A percentile compares a stretch with the other conserved stretches of the same genome.
Conservation (phyloP, 2,329 filamentous ascomycete species). For the Sarocladiaceae sp. region DNA sequence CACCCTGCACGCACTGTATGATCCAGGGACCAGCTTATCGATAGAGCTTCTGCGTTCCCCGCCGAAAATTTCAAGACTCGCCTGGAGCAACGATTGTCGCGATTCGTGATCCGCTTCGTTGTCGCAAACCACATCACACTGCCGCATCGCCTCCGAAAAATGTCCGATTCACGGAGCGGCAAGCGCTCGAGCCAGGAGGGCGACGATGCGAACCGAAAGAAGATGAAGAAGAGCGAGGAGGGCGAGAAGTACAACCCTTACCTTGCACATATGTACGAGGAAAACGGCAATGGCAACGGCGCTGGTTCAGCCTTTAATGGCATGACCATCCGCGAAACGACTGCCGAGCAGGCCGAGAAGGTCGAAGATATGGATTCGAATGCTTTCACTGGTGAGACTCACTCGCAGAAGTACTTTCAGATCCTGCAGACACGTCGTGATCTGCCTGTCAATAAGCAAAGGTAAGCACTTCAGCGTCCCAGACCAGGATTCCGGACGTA, state of each 20-base stretch:
- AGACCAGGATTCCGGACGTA: too few relatives aligned
- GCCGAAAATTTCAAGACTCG: slow-evolving; percentile 22
- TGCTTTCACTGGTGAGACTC: slow-evolving; percentile 74
- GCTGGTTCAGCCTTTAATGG: slow-evolving; percentile 51
- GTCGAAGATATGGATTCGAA: slow-evolving; percentile 81
- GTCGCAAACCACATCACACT: slow-evolving; percentile 9
- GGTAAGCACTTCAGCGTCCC: slow-evolving; percentile 41
- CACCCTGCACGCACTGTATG: slow-evolving; percentile 14
- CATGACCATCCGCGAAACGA: slow-evolving; percentile 77
- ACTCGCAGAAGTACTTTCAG: slow-evolving; percentile 82
- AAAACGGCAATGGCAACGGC: slow-evolving; percentile 33
- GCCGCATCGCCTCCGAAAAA: slow-evolving; percentile 18
- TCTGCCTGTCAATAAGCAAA: slow-evolving; percentile 87
- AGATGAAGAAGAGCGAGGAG: slow-evolving; percentile 32
- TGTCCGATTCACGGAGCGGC: slow-evolving; percentile 34
- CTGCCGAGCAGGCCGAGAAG: slow-evolving; percentile 64
- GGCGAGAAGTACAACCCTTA: slow-evolving; percentile 68
- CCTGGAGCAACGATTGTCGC: neutral
- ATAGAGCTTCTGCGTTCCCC: slow-evolving; percentile 21
- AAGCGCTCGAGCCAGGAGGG: slow-evolving; percentile 43
- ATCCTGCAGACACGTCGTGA: slow-evolving; percentile 82
- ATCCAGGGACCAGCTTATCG: slow-evolving; percentile 24
- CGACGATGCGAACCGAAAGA: slow-evolving; percentile 38
- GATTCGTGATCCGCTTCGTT: slow-evolving; percentile 7
- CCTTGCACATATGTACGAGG: slow-evolving; percentile 80